phyloP scores from a whole-genome alignment of 768 basidiomycete genomes.

The Kondoa malvinella region DNA sequence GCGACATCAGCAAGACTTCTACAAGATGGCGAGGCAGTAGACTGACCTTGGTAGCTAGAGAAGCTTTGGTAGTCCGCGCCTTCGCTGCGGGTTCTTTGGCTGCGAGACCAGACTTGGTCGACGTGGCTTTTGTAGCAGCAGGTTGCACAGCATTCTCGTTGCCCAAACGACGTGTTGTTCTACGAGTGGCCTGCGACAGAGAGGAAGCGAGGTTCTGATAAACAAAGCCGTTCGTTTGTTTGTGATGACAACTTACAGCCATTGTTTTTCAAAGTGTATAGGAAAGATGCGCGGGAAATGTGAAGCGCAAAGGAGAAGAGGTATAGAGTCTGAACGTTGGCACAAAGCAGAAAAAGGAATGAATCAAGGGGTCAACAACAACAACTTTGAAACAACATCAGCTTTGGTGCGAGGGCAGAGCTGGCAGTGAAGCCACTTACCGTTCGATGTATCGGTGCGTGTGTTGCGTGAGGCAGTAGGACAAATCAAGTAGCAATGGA shows the following conservation, averaged over 20 bases:
- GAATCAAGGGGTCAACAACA: background rate
- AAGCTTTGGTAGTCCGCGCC: background rate
- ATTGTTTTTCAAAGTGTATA: background rate
- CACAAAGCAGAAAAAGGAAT: background rate
- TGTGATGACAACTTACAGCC: background rate
- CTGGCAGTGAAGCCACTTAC: too few species aligned
- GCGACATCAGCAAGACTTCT: background rate
- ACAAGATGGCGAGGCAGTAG: too few species aligned
- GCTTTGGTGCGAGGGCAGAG: background rate
- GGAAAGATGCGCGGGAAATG: background rate
- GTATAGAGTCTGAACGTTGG: too few species aligned
- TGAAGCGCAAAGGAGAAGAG: background rate
- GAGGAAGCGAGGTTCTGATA: background rate
- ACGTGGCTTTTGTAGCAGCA: background rate
- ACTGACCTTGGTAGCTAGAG: background rate
- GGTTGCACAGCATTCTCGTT: constrained; percentile 6
- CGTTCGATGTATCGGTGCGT: too few species aligned
- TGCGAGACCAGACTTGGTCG: background rate
- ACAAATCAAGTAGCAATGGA: background rate
- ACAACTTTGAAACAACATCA: background rate
- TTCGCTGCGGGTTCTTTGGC: background rate
- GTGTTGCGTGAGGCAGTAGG: background rate
- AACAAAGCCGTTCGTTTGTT: background rate
- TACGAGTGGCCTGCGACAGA: background rate
- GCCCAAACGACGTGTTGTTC: constrained; percentile 1